Base-by-base conservation (phyloP, 2,329 filamentous ascomycete genomes). In the Pseudogymnoascus sp. region DNA sequence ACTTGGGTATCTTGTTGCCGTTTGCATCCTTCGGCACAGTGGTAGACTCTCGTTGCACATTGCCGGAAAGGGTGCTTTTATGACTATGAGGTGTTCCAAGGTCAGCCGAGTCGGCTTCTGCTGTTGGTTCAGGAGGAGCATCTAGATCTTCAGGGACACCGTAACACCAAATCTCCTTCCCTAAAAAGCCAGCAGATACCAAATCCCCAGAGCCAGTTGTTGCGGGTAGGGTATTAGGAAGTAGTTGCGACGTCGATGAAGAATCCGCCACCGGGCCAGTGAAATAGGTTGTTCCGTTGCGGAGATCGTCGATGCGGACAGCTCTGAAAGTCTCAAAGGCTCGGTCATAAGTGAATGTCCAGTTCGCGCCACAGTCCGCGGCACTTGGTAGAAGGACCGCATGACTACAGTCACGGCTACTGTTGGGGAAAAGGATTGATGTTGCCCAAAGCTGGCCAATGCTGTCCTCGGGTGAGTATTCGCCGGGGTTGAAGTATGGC, bases 381-480 rank as follows among this genome's bases (percentile, higher is more conserved):
- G 64, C 57, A 57, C 64, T 70, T 14, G 71, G 70, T 14, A 93
- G 76, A 50, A 93, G 73, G 1, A 88, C 85, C 18, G 88, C 88
- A 73, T 92, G 88, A 66, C 87, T 91, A 69, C 88, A 91, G 65
- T 90, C 87, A 58, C 85, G 82, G 66, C 86, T 90, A n/a, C 85
- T 87, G 66, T 91, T 90, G 3, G 90, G 89, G 61, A 93, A 93
- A 2, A 94, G 76, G 50, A 94, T 92, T 34, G 91, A 91, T 0
- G 89, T 91, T 6, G 90, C 93, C 90, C 90, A 94, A 69, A 93
- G 81, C 22, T 86, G 83, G 70, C 86, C 88, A 64, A 91, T 80
- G 64, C 85, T 81, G 62, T 89, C 84, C 62, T 87, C 85, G 11
- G 78, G 80, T 64, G 87, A 78, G 58, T 84, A 79, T 65, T 82